These are phyloP conservation scores for Alternaria rosae DNA, from an alignment of 2,329 filamentous ascomycete genomes.

Conservation along the genomic window DNA sequence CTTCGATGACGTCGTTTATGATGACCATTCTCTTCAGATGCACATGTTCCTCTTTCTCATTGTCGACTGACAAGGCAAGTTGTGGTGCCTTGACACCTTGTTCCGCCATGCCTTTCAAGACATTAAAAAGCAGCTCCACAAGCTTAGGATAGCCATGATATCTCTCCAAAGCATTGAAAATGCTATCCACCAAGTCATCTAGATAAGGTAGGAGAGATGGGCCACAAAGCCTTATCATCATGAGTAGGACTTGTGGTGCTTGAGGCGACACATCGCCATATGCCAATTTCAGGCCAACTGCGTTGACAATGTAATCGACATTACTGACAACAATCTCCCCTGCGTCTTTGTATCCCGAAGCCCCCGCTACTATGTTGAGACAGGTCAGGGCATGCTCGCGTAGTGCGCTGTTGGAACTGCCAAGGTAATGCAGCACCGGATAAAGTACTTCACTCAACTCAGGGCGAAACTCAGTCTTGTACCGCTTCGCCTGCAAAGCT, in stretches of 20 bases:
- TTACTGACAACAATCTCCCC: constrained; percentile 86
- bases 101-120: constrained; percentile 81
- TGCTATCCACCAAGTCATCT: constrained; percentile 87
- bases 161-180: constrained; percentile 91
- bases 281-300: constrained; percentile 86
- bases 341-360: constrained; percentile 77
- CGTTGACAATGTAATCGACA: constrained; percentile 95
- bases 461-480: constrained; percentile 73
- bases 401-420: constrained; percentile 71
- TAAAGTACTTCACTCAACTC: constrained; percentile 93
- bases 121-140: constrained; percentile 83
- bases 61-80: constrained; percentile 49
- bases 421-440: constrained; percentile 86
- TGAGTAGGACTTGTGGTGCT: constrained; percentile 85
- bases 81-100: constrained; percentile 72
- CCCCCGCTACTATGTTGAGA: constrained; percentile 77
- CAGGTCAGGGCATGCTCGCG: constrained; percentile 83
- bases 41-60: neutral
- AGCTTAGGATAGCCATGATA: constrained; percentile 92
- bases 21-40: constrained; percentile 8
- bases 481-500: constrained; percentile 74
- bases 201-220: constrained; percentile 83
- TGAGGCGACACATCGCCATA: constrained; percentile 92
- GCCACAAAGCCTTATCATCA: constrained; percentile 92
- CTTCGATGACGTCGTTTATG: constrained; percentile 34